Conservation (phyloP, 441 rosid genomes). For the Erysimum pusillum region DNA sequence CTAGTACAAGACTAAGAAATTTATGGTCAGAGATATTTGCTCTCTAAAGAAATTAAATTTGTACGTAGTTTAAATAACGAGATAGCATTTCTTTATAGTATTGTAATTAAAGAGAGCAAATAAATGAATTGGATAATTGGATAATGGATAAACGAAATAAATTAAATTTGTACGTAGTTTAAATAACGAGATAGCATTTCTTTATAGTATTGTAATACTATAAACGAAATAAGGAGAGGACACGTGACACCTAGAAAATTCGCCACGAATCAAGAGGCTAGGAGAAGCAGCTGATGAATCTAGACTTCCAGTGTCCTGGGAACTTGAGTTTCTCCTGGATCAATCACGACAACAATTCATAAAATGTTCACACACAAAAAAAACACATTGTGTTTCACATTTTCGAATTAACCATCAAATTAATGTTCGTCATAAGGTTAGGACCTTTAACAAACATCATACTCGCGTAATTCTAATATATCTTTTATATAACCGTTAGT, state of each 20-base stretch:
- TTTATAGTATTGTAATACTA: background rate
- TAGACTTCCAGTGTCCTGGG: conserved; percentile 44
- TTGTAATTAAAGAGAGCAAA: too few relatives aligned
- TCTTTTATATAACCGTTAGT: background rate
- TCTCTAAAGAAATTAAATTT: too few relatives aligned
- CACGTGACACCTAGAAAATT: conserved; percentile 12
- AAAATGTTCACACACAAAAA: background rate
- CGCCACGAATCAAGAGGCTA: conserved; percentile 32
- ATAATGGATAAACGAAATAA: too few relatives aligned
- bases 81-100: too few relatives aligned
- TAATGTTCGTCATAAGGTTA: conserved; percentile 2
- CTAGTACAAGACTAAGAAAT: too few relatives aligned
- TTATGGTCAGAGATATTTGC: too few relatives aligned
- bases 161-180: too few relatives aligned
- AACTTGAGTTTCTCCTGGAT: conserved; percentile 41
- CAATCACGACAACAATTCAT: conserved; percentile 20
- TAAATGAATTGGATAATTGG: too few relatives aligned
- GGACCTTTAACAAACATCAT: background rate
- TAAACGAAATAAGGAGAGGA: conserved; percentile 14
- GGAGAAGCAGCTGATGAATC: conserved; percentile 36
- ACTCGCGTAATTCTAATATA: background rate
- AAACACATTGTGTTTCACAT: background rate
- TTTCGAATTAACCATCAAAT: conserved; percentile 10
- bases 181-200: too few relatives aligned
- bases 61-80: too few relatives aligned